Base-by-base conservation (phyloP, 2,329 filamentous ascomycete genomes). In the Colletotrichum scovillei region DNA sequence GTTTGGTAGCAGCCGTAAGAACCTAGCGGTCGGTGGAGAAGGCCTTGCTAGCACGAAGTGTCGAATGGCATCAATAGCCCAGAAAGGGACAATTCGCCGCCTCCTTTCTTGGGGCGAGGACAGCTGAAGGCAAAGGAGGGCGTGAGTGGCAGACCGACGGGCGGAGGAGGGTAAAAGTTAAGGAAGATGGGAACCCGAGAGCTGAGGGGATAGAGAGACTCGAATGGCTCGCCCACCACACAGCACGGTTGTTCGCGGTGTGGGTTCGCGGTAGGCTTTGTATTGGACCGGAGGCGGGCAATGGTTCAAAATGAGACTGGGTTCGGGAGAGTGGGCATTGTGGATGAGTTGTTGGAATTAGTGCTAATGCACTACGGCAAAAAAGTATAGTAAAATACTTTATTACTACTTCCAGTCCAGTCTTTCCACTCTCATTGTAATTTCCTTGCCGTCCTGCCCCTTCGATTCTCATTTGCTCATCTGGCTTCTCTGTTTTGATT, bases 331-430 rank as follows among this genome's bases (percentile, higher is more conserved):
- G 63, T 67, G 69, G 59, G 70, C 59, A 35, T 42, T 56, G 53
- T 42, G 24, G 63, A 62, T 62, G 67, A 70, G 56, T 60, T 71
- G 56, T 71, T 62, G 67, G 67, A 62, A 58, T 65, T 71, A 58
- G 67, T 71, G 60, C 60, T 62, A 60, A 73, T 63, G 71, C 71
- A 56, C 59, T 57, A 52, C 26, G 30, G 57, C 12, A 28, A 55
- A 65, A 56, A 32, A 52, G 35, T 59, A 52, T 24, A 57, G 30
- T 62, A 58, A 70, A 49, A 49, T 52, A 62, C 60, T 66, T 66
- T 57, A 57, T 60, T 65, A 49, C 28, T 52, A 71, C 71, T 35
- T 49, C 60, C 56, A 69, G 35, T 63, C 14, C 32, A 35, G 32
- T 53, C 28, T 32, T 52, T 19, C 30, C 35, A 2, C 24, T 32